phyloP scores from a whole-genome alignment of 2,329 filamentous ascomycete genomes.

The Cryphonectria parasitica region DNA sequence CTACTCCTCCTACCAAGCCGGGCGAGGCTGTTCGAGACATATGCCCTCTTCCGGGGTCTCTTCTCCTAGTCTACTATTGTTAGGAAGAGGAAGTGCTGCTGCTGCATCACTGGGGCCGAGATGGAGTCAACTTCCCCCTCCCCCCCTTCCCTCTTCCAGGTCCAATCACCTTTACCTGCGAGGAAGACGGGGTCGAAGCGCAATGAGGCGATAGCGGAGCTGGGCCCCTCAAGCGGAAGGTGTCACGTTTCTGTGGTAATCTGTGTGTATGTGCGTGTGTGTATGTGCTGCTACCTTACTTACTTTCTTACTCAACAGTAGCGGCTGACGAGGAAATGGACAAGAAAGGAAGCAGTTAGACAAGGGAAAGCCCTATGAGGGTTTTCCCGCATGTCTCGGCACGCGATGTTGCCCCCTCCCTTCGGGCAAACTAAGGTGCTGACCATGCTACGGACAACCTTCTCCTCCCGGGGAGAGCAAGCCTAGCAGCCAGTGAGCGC shows the following conservation, averaged over 20 bases:
- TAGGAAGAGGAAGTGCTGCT: not conserved
- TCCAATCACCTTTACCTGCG: no score
- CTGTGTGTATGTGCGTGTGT: not conserved
- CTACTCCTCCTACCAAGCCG: not conserved
- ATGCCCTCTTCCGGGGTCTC: not conserved
- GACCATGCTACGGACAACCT: not conserved
- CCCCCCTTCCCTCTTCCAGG: no score
- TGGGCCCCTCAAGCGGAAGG: constrained; percentile 2
- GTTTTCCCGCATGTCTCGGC: constrained; percentile 7
- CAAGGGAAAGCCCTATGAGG: not conserved
- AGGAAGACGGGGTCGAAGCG: no score
- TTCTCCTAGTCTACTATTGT: no score
- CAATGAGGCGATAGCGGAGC: not conserved
- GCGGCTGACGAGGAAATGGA: not conserved
- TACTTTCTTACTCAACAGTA: not conserved
- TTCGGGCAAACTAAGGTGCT: not conserved
- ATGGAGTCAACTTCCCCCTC: no score
- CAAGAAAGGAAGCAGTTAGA: not conserved
- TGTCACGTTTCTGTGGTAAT: not conserved
- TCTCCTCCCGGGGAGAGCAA: not conserved
- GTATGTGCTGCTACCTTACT: not conserved
- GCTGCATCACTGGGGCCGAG: not conserved
- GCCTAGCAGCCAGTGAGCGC: not conserved
- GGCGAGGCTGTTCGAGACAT: not conserved
- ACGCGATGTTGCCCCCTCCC: not conserved